phyloP scores from a whole-genome alignment of 345 rosid species.

The Populus ilicifolia region DNA sequence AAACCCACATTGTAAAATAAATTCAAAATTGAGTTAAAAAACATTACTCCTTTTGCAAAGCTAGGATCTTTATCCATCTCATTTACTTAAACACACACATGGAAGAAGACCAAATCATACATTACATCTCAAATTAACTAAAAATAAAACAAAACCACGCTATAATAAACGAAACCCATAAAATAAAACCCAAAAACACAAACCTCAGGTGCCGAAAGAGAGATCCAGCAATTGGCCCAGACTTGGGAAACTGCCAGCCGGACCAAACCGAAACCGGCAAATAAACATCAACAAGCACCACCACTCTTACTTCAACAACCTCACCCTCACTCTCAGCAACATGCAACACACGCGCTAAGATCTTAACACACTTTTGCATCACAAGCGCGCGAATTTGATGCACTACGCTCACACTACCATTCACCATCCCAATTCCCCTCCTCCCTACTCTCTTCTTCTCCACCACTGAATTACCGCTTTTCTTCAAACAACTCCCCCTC shows the following conservation, averaged over 20 bases:
- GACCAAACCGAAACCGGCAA: conserved; percentile 63
- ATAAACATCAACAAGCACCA: conserved; percentile 70
- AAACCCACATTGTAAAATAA: too few species aligned
- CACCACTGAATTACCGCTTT: neutral
- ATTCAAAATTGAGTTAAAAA: too few species aligned
- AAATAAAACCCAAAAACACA: neutral
- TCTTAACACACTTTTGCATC: conserved; percentile 49
- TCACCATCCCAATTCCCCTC: conserved; percentile 53
- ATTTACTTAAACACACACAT: too few species aligned
- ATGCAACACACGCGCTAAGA: conserved; percentile 40
- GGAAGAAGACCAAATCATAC: too few species aligned
- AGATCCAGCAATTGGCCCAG: conserved; percentile 50
- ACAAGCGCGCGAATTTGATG: conserved; percentile 62
- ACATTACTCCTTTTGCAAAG: too few species aligned
- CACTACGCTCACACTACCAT: conserved; percentile 76
- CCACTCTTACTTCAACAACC: conserved; percentile 41
- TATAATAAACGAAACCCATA: neutral
- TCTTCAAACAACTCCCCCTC: too few species aligned
- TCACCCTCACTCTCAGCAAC: conserved; percentile 32
- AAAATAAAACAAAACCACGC: neutral
- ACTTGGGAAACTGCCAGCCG: conserved; percentile 84
- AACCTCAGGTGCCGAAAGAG: conserved; percentile 81
- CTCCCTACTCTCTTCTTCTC: conserved; percentile 24
- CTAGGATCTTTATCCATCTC: too few species aligned
- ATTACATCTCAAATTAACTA: too few species aligned